Percentiles rank a stretch among this genome's conserved stretches.
Evolutionary conservation across 2,329 filamentous ascomycete species (phyloP).

Genomic region (Fusarium vanettenii): DNA sequence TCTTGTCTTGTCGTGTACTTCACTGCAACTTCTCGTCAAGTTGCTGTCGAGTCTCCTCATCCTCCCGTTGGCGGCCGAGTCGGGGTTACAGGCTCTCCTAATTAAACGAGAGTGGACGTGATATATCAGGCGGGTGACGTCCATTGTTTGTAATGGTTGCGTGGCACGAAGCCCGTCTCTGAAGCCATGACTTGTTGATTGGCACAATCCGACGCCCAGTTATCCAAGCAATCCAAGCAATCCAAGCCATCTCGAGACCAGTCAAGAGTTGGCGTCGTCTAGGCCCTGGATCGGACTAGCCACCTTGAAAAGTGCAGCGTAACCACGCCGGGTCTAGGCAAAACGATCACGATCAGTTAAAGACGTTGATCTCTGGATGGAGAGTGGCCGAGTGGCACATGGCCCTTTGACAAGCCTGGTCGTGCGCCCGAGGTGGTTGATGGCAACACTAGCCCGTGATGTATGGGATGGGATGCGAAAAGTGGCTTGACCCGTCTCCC

Average conservation of each 20-base stretch:
- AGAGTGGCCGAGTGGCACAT: conserved; percentile 5
- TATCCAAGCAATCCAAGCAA: conserved; percentile 9
- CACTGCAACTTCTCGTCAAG: not conserved
- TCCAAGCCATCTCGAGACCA: conserved; percentile 1
- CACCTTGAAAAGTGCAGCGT: conserved; percentile 1
- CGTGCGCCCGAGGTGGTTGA: not conserved
- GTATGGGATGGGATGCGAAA: not conserved
- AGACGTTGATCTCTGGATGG: conserved; percentile 13
- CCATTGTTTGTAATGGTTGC: not conserved
- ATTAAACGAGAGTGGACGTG: conserved; percentile 2
- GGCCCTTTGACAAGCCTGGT: conserved; percentile 1
- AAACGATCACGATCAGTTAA: conserved; percentile 7
- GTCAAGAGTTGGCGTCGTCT: conserved; percentile 12
- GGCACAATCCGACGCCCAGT: conserved; percentile 4
- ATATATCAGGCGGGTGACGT: not conserved
- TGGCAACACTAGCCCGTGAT: not conserved
- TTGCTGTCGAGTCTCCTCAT: not conserved
- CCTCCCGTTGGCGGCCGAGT: not conserved
- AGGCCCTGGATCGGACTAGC: conserved; percentile 12
- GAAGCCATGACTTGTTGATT: not conserved
- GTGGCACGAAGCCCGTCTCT: conserved; percentile 5
- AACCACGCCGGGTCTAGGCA: conserved; percentile 3
- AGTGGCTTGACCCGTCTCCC: conserved; percentile 8
- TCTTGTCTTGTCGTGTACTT: not conserved
- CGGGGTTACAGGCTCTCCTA: not conserved